Base-by-base conservation (phyloP, 148 eudicot species). In the Amaranthus hypochondriacus region DNA sequence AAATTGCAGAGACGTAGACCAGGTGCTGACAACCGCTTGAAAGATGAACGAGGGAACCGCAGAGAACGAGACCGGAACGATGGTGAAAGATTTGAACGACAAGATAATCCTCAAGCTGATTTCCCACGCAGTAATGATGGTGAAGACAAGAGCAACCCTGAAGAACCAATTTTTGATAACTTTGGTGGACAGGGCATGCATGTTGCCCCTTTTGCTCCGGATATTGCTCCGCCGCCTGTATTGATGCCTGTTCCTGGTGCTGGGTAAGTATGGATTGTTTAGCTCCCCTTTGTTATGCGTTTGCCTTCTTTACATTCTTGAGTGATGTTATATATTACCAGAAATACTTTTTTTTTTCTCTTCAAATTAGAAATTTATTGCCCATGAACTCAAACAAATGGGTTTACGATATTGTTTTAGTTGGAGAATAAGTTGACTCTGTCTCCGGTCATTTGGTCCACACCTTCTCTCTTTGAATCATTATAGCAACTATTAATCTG, bases 231-330 rank as follows among this genome's bases (percentile, higher is more conserved):
- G 4, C 96, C 94, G 18, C 91, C 97, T 69, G 89, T 96, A 14
- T 79, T 96, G 63, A 96, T 96, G 97, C 99, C 97, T 64, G 96
- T 96, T 69, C 99, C 99, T 76, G 99, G 99, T 71, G 98, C 97
- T 78, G 98, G 98, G 98, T 95, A 78, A 76, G 79, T 70, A 59
- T 75, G 9, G 68, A 3, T 46, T 64, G 21, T 14, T 12, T 59
- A 2, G 9, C 13, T 28, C 39, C 39, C 48, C 28, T 12, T 62
- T 50, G 61, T 2, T 51, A 15, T 44, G 15, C 7, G 6, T 68
- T 51, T 57, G 39, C 39, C 39, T 28, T 28, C 39, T 28, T 28
- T 28, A 28, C 39, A 28, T 28, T 28, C 39, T 28, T 28, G 39
- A 28, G 39, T 28, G 39, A 28, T 28, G 39, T 28, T 28, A 28